Percentiles rank a stretch among this genome's conserved stretches.
These are phyloP conservation scores for Fusarium armeniacum DNA, from an alignment of 2,329 filamentous ascomycete genomes.

Conservation along the genomic window DNA sequence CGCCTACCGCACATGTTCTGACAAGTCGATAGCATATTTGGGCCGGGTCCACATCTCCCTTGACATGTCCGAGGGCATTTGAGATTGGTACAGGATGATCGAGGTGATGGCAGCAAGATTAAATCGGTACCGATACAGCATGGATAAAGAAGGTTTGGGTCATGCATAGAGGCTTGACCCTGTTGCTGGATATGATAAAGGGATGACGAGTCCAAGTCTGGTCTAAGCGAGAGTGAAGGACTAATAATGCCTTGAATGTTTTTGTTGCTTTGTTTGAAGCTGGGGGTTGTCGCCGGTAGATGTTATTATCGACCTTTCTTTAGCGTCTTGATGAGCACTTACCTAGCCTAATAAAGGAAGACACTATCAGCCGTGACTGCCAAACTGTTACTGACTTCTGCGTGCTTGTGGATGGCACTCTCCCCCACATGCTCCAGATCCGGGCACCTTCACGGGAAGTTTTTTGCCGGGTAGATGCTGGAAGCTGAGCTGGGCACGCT, in stretches of 20 bases:
- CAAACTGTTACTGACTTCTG: slow-evolving; percentile 9
- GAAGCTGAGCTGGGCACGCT: slow-evolving; percentile 5
- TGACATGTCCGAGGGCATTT: slow-evolving; percentile 3
- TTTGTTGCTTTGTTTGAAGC: slow-evolving; percentile 22
- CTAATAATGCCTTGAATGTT: background rate
- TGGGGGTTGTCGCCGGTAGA: slow-evolving; percentile 11
- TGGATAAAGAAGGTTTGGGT: slow-evolving; percentile 1
- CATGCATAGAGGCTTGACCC: slow-evolving; percentile 17
- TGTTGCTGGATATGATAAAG: background rate
- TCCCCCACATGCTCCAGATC: slow-evolving; percentile 37
- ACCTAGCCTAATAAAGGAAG: slow-evolving; percentile 27
- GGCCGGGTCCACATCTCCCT: slow-evolving; percentile 2
- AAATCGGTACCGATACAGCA: background rate
- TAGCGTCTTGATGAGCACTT: slow-evolving; percentile 23
- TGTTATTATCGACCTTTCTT: slow-evolving; percentile 27
- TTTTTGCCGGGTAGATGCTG: slow-evolving; percentile 15
- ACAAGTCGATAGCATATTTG: slow-evolving; percentile 13
- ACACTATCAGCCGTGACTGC: slow-evolving; percentile 22
- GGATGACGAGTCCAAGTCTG: slow-evolving; percentile 4
- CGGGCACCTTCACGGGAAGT: slow-evolving; percentile 24
- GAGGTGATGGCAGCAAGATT: background rate
- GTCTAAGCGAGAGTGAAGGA: slow-evolving; percentile 21
- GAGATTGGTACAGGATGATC: slow-evolving; percentile 4
- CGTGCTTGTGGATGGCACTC: slow-evolving; percentile 1
- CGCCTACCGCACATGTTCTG: slow-evolving; percentile 10